Conservation (phyloP, 352 stramenopile species). For the Blastocystis hominis region DNA sequence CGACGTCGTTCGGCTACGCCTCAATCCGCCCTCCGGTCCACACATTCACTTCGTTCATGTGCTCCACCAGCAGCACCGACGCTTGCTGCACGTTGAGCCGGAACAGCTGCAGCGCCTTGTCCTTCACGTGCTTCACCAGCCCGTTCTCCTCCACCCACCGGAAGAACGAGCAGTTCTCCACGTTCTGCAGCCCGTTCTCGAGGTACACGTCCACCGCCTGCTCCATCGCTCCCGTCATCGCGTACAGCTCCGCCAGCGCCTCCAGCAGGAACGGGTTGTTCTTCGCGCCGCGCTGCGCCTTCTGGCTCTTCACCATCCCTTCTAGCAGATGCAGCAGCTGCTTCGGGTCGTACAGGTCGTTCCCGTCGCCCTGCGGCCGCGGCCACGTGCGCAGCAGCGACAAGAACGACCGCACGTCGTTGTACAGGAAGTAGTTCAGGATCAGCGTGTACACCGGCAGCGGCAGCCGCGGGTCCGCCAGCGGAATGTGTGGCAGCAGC, state of each 20-base stretch:
- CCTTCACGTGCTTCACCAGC: background rate
- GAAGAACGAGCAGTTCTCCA: background rate
- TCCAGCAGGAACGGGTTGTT: background rate
- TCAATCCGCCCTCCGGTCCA: background rate
- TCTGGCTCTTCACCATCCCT: background rate
- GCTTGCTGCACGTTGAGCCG: slow-evolving; percentile 27
- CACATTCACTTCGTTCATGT: slow-evolving; percentile 34
- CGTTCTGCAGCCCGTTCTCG: background rate
- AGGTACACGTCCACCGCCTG: background rate
- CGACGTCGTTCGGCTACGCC: background rate
- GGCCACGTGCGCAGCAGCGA: slow-evolving; percentile 21
- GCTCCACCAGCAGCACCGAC: background rate
- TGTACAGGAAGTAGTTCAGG: slow-evolving; percentile 53
- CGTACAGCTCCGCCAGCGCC: slow-evolving; percentile 15
- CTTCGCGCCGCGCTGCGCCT: background rate
- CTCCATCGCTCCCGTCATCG: background rate
- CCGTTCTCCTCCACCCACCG: slow-evolving; percentile 11
- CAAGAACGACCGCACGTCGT: slow-evolving; percentile 16
- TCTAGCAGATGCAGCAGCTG: slow-evolving; percentile 21
- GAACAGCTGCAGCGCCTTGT: slow-evolving; percentile 7
- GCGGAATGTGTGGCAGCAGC: slow-evolving; percentile 14
- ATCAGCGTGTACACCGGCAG: slow-evolving; percentile 33
- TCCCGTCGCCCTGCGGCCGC: background rate
- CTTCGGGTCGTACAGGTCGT: slow-evolving; percentile 29
- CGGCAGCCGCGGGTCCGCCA: slow-evolving; percentile 16